A percentile compares a stretch with the other conserved stretches of the same genome.
phyloP scores from a whole-genome alignment of 73 alveolate species.

The Paraurostyla sp. region DNA sequence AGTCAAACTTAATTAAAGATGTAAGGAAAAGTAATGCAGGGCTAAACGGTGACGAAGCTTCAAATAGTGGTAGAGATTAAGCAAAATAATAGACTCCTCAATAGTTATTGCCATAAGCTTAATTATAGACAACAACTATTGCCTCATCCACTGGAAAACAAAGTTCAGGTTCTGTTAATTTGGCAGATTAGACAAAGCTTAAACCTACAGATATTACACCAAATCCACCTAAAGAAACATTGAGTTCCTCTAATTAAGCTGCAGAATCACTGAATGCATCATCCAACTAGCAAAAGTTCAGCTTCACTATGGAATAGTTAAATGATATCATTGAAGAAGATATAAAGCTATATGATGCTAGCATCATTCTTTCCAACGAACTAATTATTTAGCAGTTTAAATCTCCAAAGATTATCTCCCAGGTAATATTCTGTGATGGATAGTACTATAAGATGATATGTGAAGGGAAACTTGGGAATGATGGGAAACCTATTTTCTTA shows the following conservation, averaged over 20 bases:
- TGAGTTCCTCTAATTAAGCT: too few relatives aligned
- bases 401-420: conserved; percentile 18
- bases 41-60: too few relatives aligned
- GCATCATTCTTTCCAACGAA: conserved; percentile 33
- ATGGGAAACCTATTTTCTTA: conserved; percentile 36
- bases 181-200: too few relatives aligned
- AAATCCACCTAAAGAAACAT: too few relatives aligned
- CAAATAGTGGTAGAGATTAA: too few relatives aligned
- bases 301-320: conserved; percentile 33
- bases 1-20: conserved; percentile 22
- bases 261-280: not conserved
- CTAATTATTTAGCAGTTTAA: not conserved
- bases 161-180: too few relatives aligned
- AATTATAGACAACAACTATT: too few relatives aligned
- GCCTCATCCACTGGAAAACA: too few relatives aligned
- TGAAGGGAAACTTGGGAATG: conserved; percentile 28
- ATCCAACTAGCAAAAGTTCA: not conserved
- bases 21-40: conserved; percentile 37
- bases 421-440: conserved; percentile 55
- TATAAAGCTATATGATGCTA: conserved; percentile 16
- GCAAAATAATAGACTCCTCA: too few relatives aligned
- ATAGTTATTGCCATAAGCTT: too few relatives aligned
- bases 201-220: too few relatives aligned
- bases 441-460: conserved; percentile 52
- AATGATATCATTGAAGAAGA: conserved; percentile 62